Conservation (phyloP, 192 early-diverging fungal species). For the Chytriomyces hyalinus region DNA sequence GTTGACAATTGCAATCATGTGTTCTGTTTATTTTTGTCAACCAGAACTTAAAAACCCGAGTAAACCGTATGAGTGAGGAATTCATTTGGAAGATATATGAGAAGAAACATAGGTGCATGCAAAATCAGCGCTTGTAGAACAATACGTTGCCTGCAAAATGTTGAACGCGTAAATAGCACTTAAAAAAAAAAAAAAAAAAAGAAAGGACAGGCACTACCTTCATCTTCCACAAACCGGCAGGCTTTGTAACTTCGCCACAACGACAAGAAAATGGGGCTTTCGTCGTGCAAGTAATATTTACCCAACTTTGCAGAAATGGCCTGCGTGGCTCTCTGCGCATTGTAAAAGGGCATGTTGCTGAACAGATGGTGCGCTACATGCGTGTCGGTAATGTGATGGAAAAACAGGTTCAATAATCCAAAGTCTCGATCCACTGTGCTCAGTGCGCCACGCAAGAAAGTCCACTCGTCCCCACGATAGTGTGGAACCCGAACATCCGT, state of each 20-base stretch:
- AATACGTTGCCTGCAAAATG: not conserved
- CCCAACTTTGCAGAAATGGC: constrained; percentile 82
- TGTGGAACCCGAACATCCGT: constrained; percentile 88
- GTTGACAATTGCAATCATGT: too few relatives aligned
- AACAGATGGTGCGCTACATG: constrained; percentile 97
- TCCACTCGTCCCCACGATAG: constrained; percentile 82
- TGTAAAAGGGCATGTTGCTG: constrained; percentile 96
- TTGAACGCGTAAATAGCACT: too few relatives aligned
- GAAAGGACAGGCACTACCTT: constrained; percentile 62
- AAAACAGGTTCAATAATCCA: constrained; percentile 84
- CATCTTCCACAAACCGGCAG: constrained; percentile 93
- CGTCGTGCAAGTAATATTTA: constrained; percentile 78
- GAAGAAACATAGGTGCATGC: not conserved
- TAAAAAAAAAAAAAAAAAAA: too few relatives aligned
- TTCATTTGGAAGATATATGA: too few relatives aligned
- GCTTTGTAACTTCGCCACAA: constrained; percentile 69
- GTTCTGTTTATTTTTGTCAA: too few relatives aligned
- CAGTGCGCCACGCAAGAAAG: constrained; percentile 90
- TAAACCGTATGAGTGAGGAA: too few relatives aligned
- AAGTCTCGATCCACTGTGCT: constrained; percentile 90
- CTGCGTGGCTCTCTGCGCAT: constrained; percentile 83
- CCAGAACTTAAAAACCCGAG: too few relatives aligned
- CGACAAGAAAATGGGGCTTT: constrained; percentile 69
- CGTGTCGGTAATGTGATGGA: constrained; percentile 75
- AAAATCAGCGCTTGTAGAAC: constrained; percentile 15